Percentiles rank a stretch among this genome's conserved stretches.
Conservation (phyloP, 352 stramenopile genomes). For the Lagenidium giganteum region DNA sequence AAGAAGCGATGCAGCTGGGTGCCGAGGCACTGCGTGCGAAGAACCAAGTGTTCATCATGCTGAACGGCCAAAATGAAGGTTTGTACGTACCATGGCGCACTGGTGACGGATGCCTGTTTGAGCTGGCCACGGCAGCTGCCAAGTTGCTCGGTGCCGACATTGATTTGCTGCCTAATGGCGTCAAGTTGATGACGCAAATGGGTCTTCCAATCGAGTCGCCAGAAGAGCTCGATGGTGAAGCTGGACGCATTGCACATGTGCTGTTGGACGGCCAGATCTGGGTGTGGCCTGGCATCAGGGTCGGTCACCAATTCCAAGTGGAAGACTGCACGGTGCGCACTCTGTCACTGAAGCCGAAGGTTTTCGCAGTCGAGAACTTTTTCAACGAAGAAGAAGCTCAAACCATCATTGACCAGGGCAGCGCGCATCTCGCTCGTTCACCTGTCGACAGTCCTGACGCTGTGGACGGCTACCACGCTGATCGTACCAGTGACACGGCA, state of each 20-base stretch:
- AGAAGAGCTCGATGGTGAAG: constrained; percentile 22
- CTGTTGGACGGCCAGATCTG: constrained; percentile 68
- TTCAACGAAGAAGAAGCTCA: constrained; percentile 55
- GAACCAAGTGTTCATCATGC: constrained; percentile 53
- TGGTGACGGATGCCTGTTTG: constrained; percentile 29
- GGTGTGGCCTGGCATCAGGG: constrained; percentile 67
- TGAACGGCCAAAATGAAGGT: constrained; percentile 62
- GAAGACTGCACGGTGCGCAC: constrained; percentile 55
- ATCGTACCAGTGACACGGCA: constrained; percentile 65
- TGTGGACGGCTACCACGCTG: constrained; percentile 48
- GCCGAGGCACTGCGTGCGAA: constrained; percentile 23
- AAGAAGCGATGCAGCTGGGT: constrained; percentile 21
- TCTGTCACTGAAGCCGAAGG: constrained; percentile 47
- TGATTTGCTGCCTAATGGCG: constrained; percentile 38
- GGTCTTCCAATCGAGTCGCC: constrained; percentile 35
- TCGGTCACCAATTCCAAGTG: constrained; percentile 49
- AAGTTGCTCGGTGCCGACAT: constrained; percentile 34
- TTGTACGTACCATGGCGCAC: constrained; percentile 34
- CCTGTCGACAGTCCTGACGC: constrained; percentile 53
- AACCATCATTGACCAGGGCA: constrained; percentile 44
- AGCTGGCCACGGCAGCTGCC: constrained; percentile 33
- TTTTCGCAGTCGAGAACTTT: constrained; percentile 62
- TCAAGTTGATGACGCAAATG: constrained; percentile 53
- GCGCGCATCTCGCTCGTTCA: constrained; percentile 43
- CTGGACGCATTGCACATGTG: constrained; percentile 49